Evolutionary conservation across 2,329 filamentous ascomycete species (phyloP), one percentile per base, ranked within the genome.

Genomic region (Paramyrothecium sp.): DNA sequence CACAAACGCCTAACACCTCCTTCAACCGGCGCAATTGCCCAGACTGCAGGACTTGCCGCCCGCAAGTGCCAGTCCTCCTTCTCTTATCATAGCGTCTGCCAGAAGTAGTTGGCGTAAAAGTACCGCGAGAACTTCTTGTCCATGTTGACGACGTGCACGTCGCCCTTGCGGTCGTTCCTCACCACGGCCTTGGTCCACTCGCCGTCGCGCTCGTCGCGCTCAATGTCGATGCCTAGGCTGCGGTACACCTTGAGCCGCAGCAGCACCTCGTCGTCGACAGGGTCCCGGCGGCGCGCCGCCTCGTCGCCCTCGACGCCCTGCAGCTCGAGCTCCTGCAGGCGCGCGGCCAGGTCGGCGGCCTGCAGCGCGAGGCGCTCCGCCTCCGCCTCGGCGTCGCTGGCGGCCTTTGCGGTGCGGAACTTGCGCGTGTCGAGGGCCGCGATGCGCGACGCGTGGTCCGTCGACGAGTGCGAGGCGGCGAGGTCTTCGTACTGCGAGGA

Each of bases 71-170:
- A n/a, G n/a, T n/a, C n/a, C n/a, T n/a, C n/a, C n/a, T n/a, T 49
- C 30, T n/a, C 22, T 26, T n/a, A 48, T 65, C 58, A 96, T 72
- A 97, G 80, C 30, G 88, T 94, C 67, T 92, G 84, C 95, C 95
- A 99, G 70, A 98, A 96, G 72, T 96, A 96, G 67, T 97, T 96
- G 21, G 93, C 91, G 69, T 97, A 97, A 70, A 96, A 97, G 72
- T 90, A 94, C 60, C 88, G 84, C 58, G 91, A 94, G 72, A 97
- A 93, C 77, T 95, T 96, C 66, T 90, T 88, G 67, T 98, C 93
- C 72, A 99, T 88, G 68, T 96, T 96, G 59, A 99, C 89, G 53
- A 98, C 91, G 71, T 97, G 91, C 54, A 98, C 92, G 71, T 98
- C 93, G 10, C 92, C 93, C 78, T 92, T 94, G 63, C 86, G 83